These are phyloP conservation scores for Hypomontagnella monticulosa DNA, from an alignment of 495 filamentous ascomycete species.

Conservation along the genomic window DNA sequence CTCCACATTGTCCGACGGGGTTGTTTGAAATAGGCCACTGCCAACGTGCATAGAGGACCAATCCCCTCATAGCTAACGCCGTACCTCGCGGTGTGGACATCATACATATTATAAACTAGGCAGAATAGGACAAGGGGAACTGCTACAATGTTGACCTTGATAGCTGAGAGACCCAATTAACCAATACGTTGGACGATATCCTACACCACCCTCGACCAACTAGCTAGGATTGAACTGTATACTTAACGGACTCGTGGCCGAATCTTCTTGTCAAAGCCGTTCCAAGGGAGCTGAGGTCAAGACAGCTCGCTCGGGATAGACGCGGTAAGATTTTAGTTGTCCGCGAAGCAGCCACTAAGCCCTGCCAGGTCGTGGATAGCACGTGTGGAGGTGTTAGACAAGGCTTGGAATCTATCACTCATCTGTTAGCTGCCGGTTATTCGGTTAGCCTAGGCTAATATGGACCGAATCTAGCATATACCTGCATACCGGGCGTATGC, in stretches of 20 bases:
- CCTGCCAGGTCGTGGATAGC: neutral
- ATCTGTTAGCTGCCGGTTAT: constrained; percentile 11
- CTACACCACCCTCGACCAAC: constrained; percentile 8
- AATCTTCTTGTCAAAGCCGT: neutral
- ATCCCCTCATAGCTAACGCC: constrained; percentile 8
- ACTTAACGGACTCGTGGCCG: neutral
- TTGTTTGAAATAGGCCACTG: constrained; percentile 18
- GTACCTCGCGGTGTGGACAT: constrained; percentile 3
- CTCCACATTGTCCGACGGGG: constrained; percentile 10
- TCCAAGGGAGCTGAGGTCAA: constrained; percentile 25
- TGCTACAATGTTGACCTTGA: constrained; percentile 2
- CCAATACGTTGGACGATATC: neutral
- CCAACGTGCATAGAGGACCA: constrained; percentile 29
- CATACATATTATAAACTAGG: constrained; percentile 3
- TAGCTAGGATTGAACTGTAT: neutral
- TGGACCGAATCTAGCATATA: constrained; percentile 13
- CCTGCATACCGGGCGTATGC: neutral
- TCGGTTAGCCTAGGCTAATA: constrained; percentile 7
- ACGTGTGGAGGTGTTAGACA: constrained; percentile 14
- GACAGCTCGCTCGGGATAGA: constrained; percentile 13
- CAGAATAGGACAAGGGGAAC: constrained; percentile 1
- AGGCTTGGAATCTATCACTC: constrained; percentile 15
- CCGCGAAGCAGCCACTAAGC: neutral
- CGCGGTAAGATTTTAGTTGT: constrained; percentile 23
- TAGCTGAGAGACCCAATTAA: neutral